Evolutionary conservation across 768 basidiomycete species (phyloP), one percentile per base, ranked within the genome.

Genomic region (Termitomyces sp.): DNA sequence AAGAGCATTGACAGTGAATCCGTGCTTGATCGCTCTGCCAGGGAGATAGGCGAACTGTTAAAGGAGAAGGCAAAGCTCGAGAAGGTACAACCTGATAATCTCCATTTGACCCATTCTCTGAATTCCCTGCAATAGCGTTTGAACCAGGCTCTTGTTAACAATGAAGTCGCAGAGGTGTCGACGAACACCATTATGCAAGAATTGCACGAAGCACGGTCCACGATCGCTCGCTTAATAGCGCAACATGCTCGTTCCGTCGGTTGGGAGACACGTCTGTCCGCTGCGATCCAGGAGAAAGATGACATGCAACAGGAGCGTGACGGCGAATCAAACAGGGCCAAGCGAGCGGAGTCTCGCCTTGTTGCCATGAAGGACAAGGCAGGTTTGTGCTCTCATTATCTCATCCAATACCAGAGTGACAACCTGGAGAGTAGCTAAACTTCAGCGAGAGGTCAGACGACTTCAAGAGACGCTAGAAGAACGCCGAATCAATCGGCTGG

Each of bases 291-390:
- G 65, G 89, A 93, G 69, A 82, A 82, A 63, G 91, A 94, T 41
- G 93, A 95, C 67, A 79, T 90, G 71, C 86, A 83, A 59, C 91
- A 94, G 69, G 93, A 95, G 67, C 76, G 87, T 26, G 87, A 91
- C 55, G 78, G 78, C 52, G 89, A 92, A 61, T 72, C 79, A 10
- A 83, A 87, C 58, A 76, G 86, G 43, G 86, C 88, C 2, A 77
- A 82, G 42, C 65, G 83, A 34, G 87, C 90, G 9, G 93, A 94
- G 63, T 74, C 78, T 7, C 81, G 86, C 34, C 76, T 86, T 57
- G 75, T 77, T 27, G 79, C 84, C 10, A 73, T 90, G 59, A 84
- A 82, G 59, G 85, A 90, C 55, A 86, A 84, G 65, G 82, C 83
- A 57, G 76, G 90, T 90, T 47, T 60, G 75, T 72, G 47, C 29